Percentiles rank a stretch among this genome's conserved stretches.
These are phyloP conservation scores for Microbotryum violaceum DNA, from an alignment of 1,284 basidiomycete species.

Conservation along the genomic window DNA sequence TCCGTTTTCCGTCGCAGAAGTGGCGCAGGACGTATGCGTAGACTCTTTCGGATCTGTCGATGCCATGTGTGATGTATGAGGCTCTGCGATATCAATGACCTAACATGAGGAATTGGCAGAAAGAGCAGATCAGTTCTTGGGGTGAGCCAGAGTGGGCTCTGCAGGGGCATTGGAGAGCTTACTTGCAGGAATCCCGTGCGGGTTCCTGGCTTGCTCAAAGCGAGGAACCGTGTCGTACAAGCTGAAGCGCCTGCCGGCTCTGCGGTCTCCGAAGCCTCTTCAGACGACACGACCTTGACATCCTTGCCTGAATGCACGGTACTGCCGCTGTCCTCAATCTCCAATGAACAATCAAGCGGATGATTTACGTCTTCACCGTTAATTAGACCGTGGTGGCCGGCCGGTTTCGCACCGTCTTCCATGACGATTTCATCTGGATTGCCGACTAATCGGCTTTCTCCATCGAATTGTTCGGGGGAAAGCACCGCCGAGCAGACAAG, in stretches of 20 bases:
- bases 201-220: constrained; percentile 85
- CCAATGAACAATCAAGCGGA: neutral
- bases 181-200: constrained; percentile 79
- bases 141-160: neutral
- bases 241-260: constrained; percentile 34
- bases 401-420: no score
- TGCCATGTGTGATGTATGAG: neutral
- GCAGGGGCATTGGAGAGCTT: no score
- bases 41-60: neutral
- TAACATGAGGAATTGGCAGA: no score
- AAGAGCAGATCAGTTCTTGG: neutral
- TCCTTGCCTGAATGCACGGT: no score
- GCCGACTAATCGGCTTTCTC: no score
- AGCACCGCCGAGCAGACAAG: no score
- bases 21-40: neutral
- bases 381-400: neutral
- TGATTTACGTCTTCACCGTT: constrained; percentile 6
- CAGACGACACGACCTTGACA: no score
- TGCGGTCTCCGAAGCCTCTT: neutral
- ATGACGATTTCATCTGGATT: no score
- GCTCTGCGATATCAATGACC: no score
- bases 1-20: neutral
- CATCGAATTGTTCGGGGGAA: no score
- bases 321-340: no score
- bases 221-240: constrained; percentile 67